Evolutionary conservation across 495 filamentous ascomycete genomes (phyloP).

Genomic region (Xylaria nigripes): DNA sequence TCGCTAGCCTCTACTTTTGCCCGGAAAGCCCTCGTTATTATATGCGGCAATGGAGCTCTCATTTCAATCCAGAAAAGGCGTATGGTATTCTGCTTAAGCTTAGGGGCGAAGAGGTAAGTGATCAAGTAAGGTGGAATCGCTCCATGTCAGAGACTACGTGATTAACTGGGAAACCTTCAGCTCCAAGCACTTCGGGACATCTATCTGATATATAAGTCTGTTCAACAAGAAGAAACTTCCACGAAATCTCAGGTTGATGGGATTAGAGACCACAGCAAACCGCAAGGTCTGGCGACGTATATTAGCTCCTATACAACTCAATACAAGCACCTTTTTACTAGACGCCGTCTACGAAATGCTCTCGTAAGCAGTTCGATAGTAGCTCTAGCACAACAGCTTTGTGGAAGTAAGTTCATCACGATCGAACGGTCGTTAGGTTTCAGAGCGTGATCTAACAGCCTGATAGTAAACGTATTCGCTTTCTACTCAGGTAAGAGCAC

Average conservation of each 20-base stretch:
- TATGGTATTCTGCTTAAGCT: conserved; percentile 17
- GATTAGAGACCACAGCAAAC: background rate
- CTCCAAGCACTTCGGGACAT: conserved; percentile 26
- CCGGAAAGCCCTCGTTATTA: conserved; percentile 28
- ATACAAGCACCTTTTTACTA: conserved; percentile 20
- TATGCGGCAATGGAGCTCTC: conserved; percentile 19
- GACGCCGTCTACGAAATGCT: conserved; percentile 23
- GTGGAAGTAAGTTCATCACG: conserved; percentile 22
- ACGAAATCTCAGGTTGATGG: conserved; percentile 1
- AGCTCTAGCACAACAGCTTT: conserved; percentile 24
- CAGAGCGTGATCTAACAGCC: background rate
- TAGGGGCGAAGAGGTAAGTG: conserved; percentile 16
- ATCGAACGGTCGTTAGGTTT: background rate
- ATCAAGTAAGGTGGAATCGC: background rate
- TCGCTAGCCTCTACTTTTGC: conserved; percentile 22
- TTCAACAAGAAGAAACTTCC: conserved; percentile 20
- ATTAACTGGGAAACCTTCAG: conserved; percentile 6
- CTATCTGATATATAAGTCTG: conserved; percentile 24
- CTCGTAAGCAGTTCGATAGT: conserved; percentile 23
- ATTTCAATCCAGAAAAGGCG: conserved; percentile 21
- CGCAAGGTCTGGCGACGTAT: conserved; percentile 8
- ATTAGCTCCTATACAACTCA: conserved; percentile 12
- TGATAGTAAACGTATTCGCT: conserved; percentile 24
- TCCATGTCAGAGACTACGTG: too few species aligned
- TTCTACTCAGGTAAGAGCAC: conserved; percentile 25